These are phyloP conservation scores for Penicillium desertorum DNA, from an alignment of 495 filamentous ascomycete genomes.

Conservation along the genomic window DNA sequence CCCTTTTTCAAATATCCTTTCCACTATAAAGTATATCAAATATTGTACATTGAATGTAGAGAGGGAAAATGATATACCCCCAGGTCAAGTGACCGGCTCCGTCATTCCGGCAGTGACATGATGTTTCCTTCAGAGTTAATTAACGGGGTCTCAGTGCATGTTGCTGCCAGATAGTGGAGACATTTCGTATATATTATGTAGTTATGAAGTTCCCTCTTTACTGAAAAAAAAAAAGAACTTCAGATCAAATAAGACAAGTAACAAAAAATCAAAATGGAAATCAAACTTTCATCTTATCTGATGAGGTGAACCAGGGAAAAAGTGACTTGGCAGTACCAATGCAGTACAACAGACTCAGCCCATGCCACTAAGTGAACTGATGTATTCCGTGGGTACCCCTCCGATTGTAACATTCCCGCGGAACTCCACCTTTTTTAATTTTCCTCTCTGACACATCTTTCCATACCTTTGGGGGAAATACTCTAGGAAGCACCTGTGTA, in stretches of 20 bases:
- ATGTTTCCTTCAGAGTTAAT: neutral
- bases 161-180: slow-evolving; percentile 4
- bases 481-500: neutral
- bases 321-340: slow-evolving; percentile 14
- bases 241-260: neutral
- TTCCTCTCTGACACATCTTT: neutral
- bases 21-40: neutral
- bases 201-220: too few relatives aligned
- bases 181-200: neutral
- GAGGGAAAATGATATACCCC: slow-evolving; percentile 1
- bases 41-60: neutral
- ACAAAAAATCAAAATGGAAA: slow-evolving; percentile 10
- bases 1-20: neutral
- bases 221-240: neutral
- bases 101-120: slow-evolving; percentile 1
- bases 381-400: slow-evolving; percentile 8
- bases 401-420: slow-evolving; percentile 5
- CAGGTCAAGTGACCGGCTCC: slow-evolving; percentile 7
- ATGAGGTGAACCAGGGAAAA: slow-evolving; percentile 10
- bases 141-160: slow-evolving; percentile 5
- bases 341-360: slow-evolving; percentile 6
- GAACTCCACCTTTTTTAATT: slow-evolving; percentile 8
- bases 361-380: slow-evolving; percentile 1
- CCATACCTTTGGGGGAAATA: neutral
- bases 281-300: slow-evolving; percentile 28